Percentiles rank a stretch among this genome's conserved stretches.
Evolutionary conservation across 805 yeast genomes (phyloP).

Genomic region (Wickerhamiella vanderwaltii): DNA sequence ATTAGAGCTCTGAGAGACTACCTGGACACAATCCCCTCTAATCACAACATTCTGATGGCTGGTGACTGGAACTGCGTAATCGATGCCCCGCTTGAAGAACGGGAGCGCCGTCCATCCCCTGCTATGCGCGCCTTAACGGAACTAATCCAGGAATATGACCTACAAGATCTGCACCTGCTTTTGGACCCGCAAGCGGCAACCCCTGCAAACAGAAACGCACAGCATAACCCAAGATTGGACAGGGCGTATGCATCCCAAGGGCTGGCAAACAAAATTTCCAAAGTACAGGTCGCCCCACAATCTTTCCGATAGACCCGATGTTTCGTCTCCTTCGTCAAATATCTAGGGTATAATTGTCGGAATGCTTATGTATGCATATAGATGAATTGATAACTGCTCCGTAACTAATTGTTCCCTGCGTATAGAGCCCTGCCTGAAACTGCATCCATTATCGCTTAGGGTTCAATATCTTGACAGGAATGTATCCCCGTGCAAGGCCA

Average conservation of each 20-base stretch:
- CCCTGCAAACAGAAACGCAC: neutral
- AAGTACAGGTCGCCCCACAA: neutral
- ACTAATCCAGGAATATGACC: too few species aligned
- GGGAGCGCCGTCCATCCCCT: neutral
- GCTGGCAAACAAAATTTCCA: neutral
- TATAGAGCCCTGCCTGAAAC: too few species aligned
- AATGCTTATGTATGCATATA: too few species aligned
- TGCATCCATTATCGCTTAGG: too few species aligned
- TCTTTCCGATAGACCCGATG: neutral
- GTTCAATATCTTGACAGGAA: too few species aligned
- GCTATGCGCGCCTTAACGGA: neutral
- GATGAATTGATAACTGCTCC: too few species aligned
- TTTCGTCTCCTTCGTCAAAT: neutral
- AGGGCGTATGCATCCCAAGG: neutral
- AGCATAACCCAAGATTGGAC: neutral
- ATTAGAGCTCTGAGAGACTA: too few species aligned
- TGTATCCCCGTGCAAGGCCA: too few species aligned
- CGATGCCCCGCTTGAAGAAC: neutral
- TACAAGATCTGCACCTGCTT: neutral
- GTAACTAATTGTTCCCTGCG: too few species aligned
- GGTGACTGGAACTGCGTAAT: neutral
- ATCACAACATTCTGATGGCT: neutral
- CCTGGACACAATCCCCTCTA: too few species aligned
- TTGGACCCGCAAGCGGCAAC: neutral
- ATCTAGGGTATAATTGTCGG: too few species aligned